Evolutionary conservation across 441 rosid species (phyloP).

Genomic region (Eruca vesicaria): DNA sequence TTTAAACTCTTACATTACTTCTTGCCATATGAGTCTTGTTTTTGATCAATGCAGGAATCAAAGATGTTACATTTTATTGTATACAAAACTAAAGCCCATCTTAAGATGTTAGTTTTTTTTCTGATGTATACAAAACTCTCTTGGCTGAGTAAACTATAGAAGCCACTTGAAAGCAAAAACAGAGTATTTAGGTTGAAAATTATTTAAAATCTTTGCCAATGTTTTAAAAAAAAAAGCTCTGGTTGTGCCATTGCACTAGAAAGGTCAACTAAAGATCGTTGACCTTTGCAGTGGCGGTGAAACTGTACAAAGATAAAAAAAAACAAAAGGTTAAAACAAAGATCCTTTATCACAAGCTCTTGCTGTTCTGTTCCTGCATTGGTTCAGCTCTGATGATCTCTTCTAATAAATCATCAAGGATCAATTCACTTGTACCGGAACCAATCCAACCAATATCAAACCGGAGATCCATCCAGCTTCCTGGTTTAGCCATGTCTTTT

Average conservation of each 20-base stretch:
- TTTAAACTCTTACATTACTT: no score
- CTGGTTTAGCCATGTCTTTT: conserved; percentile 66
- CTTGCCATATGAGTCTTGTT: no score
- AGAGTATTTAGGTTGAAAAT: not conserved
- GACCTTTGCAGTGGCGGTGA: conserved; percentile 13
- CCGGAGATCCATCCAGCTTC: conserved; percentile 72
- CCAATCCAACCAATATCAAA: conserved; percentile 51
- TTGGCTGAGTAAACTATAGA: not conserved
- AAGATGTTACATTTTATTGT: no score
- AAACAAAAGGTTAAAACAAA: conserved; percentile 10
- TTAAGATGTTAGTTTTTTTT: not conserved
- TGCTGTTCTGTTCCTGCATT: not conserved
- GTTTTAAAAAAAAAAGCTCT: conserved; percentile 14
- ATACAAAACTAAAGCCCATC: no score
- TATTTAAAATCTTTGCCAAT: not conserved
- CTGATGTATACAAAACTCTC: not conserved
- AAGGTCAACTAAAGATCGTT: conserved; percentile 29
- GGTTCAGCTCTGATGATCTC: conserved; percentile 47
- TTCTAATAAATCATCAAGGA: conserved; percentile 68
- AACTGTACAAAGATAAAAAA: conserved; percentile 31
- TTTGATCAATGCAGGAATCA: no score
- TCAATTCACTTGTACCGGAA: conserved; percentile 51
- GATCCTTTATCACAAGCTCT: conserved; percentile 11
- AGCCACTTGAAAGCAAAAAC: not conserved
- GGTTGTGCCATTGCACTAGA: conserved; percentile 19